These are phyloP conservation scores for Penicillium desertorum DNA, from an alignment of 495 filamentous ascomycete genomes.

Conservation along the genomic window DNA sequence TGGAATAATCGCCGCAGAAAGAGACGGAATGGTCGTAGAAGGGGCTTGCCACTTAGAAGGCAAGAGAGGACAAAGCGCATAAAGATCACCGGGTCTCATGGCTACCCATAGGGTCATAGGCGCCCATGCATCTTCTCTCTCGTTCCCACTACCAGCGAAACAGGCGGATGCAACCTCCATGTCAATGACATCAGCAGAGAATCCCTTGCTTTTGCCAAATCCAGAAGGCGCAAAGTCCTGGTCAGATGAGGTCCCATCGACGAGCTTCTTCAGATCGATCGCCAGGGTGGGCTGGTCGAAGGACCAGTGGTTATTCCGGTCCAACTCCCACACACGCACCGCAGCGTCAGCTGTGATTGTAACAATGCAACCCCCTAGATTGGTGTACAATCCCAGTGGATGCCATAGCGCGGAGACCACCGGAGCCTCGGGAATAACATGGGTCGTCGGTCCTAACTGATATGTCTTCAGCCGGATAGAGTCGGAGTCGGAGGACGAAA, in stretches of 20 bases:
- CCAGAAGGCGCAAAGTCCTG: conserved; percentile 72
- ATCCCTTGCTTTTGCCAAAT: conserved; percentile 70
- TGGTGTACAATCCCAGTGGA: conserved; percentile 70
- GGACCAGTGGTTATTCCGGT: conserved; percentile 72
- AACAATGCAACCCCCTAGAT: conserved; percentile 60
- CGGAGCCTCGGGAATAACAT: conserved; percentile 77
- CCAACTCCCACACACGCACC: conserved; percentile 84
- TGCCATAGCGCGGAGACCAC: conserved; percentile 83
- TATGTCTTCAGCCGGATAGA: conserved; percentile 76
- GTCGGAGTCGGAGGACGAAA: conserved; percentile 59
- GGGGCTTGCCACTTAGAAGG: conserved; percentile 81
- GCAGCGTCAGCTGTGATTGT: conserved; percentile 83
- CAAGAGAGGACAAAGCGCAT: conserved; percentile 84
- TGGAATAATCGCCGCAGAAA: conserved; percentile 70
- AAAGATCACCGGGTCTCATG: conserved; percentile 84
- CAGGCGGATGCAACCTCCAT: conserved; percentile 86
- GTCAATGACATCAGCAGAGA: conserved; percentile 78
- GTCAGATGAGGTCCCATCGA: conserved; percentile 71
- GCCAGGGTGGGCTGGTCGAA: conserved; percentile 79
- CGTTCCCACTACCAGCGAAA: conserved; percentile 67
- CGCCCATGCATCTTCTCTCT: conserved; percentile 75
- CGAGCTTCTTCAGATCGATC: conserved; percentile 78
- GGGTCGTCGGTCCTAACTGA: conserved; percentile 82
- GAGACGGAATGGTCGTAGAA: conserved; percentile 68
- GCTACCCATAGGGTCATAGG: conserved; percentile 90